Base-by-base conservation (phyloP, 306 rosid species). In the Acacia confusa region DNA sequence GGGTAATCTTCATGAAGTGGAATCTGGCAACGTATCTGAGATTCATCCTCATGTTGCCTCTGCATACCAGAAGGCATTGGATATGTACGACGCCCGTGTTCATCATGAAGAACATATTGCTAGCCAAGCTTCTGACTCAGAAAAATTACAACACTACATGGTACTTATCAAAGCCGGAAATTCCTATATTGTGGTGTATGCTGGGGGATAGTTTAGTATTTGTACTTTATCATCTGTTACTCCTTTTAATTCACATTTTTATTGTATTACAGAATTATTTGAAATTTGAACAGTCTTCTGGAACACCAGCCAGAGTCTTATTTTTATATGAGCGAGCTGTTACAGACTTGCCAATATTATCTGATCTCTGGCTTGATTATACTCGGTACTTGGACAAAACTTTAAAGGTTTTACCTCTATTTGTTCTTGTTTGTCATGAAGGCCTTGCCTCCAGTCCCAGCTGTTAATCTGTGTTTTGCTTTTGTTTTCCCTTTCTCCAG, bases 301-400 rank as follows among this genome's bases (percentile, higher is more conserved):
- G 94, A 81, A 92, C 89, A 75, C 98, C 96, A 57, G 77, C 96
- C 15, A 89, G 99, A 81, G 91, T 92, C 44, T 95, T 93, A 84
- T 86, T 87, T 76, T 84, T 95, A 50, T 95, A 88, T 77, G 99
- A 93, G 82, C 92, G 99, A 34, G 94, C 98, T 82, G 81, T 92
- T 72, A 38, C 97, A 19, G 98, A 92, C 74, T 93, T 95, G 60
- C 98, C 99, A 63, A 61, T 95, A 78, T 80, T 93, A 28, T 82
- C 87, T 70, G 94, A 92, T 85, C 88, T 95, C 27, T 93, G 99
- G 99, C 88, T 93, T 81, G 97, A 90, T 82, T 95, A 93, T 83
- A 86, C 99, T 80, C 81, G 70, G 28, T 86, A 93, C 77, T 82
- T 95, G 89, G 99, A 95, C 83, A 90, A 84, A 85, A 95, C 93